A percentile compares a stretch with the other conserved stretches of the same genome.
Conservation (phyloP, 257 asterid species). For the Solanum chiquidenum region DNA sequence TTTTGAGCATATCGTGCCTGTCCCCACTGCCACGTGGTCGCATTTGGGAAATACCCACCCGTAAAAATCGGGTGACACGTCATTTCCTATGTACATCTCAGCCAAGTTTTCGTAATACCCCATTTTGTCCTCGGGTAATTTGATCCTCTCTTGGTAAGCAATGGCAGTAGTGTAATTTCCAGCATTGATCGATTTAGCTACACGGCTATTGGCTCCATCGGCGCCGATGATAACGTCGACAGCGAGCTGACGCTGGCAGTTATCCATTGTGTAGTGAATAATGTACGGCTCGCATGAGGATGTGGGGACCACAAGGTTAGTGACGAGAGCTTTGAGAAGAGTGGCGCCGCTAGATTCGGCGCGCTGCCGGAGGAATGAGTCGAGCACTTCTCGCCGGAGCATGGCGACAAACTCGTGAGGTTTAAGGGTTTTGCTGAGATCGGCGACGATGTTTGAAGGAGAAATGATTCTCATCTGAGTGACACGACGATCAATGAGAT, state of each 20-base stretch:
- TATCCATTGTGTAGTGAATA: constrained; percentile 38
- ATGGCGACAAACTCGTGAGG: constrained; percentile 66
- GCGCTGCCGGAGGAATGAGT: constrained; percentile 56
- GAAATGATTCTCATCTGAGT: constrained; percentile 65
- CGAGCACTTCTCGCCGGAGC: constrained; percentile 84
- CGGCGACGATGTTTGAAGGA: constrained; percentile 59
- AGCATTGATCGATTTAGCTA: constrained; percentile 64
- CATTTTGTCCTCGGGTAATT: constrained; percentile 62
- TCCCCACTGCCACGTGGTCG: constrained; percentile 87
- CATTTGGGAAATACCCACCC: constrained; percentile 89
- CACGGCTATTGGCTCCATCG: constrained; percentile 77
- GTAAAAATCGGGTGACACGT: constrained; percentile 80
- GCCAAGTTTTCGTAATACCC: constrained; percentile 59
- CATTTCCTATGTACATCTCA: constrained; percentile 65
- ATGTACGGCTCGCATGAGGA: constrained; percentile 33
- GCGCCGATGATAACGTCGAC: constrained; percentile 71
- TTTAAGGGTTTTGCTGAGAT: constrained; percentile 55
- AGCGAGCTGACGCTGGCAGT: constrained; percentile 20
- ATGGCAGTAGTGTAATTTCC: constrained; percentile 62
- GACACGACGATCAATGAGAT: constrained; percentile 62
- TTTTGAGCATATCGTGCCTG: constrained; percentile 47
- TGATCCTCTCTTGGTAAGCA: constrained; percentile 66
- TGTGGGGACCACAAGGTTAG: constrained; percentile 32
- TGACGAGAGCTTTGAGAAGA: constrained; percentile 50
- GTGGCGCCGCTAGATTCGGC: constrained; percentile 51